phyloP scores from a whole-genome alignment of 306 rosid genomes.

The Vicia sativa region DNA sequence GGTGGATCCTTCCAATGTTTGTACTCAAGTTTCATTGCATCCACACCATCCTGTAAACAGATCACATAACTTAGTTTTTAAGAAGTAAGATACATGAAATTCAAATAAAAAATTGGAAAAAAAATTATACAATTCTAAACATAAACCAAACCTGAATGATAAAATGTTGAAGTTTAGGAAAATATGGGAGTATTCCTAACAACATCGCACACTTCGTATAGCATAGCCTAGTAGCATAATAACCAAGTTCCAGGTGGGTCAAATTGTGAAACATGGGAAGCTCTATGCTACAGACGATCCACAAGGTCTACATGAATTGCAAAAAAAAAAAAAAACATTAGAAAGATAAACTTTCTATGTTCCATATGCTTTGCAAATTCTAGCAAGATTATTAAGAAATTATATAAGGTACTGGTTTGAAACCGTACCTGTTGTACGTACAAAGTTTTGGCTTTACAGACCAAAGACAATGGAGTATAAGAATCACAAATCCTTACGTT shows the following conservation, averaged over 20 bases:
- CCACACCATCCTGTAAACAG: background rate
- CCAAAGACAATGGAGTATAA: too few relatives aligned
- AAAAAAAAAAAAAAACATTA: background rate
- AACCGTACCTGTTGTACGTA: too few relatives aligned
- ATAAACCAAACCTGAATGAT: background rate
- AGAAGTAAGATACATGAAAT: background rate
- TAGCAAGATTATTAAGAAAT: too few relatives aligned
- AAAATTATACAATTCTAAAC: too few relatives aligned
- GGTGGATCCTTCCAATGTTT: background rate
- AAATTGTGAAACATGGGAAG: slow-evolving; percentile 3
- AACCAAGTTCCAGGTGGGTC: background rate
- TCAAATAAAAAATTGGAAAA: too few relatives aligned
- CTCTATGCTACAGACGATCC: too few relatives aligned
- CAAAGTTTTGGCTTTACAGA: too few relatives aligned
- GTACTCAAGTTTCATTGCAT: background rate
- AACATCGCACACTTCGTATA: background rate
- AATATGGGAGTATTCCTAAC: background rate
- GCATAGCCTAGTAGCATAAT: background rate
- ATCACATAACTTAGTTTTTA: too few relatives aligned
- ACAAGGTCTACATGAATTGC: background rate
- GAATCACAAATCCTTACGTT: too few relatives aligned
- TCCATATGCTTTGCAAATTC: too few relatives aligned
- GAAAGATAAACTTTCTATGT: too few relatives aligned
- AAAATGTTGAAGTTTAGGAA: background rate
- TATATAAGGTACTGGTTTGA: too few relatives aligned